These are phyloP conservation scores for Trametes sp. DNA, from an alignment of 1,284 basidiomycete genomes.

Conservation along the genomic window DNA sequence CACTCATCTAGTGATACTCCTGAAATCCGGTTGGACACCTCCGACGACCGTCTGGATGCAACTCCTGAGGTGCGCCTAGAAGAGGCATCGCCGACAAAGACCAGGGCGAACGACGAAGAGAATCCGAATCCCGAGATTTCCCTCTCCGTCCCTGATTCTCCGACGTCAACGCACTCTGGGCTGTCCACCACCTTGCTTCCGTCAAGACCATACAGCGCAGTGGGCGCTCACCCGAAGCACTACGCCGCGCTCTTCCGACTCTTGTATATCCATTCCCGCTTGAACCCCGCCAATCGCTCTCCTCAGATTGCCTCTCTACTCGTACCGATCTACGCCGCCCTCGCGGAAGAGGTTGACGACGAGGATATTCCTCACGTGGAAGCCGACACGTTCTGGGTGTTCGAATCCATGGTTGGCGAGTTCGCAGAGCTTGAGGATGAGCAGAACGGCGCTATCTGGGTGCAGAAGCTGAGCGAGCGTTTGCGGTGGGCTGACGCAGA, in stretches of 20 bases:
- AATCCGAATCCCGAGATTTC: slow-evolving; percentile 41
- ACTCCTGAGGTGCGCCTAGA: slow-evolving; percentile 34
- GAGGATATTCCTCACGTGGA: slow-evolving; percentile 72
- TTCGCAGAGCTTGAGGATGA: slow-evolving; percentile 75
- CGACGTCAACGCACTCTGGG: slow-evolving; percentile 39
- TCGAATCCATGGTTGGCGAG: slow-evolving; percentile 76
- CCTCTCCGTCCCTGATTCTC: slow-evolving; percentile 41
- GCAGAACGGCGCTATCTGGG: slow-evolving; percentile 67
- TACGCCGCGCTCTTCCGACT: slow-evolving; percentile 72
- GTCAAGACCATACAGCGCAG: slow-evolving; percentile 53
- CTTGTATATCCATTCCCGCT: slow-evolving; percentile 72
- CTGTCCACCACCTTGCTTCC: slow-evolving; percentile 58
- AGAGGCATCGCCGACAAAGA: slow-evolving; percentile 26
- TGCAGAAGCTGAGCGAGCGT: slow-evolving; percentile 66
- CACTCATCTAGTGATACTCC: slow-evolving; percentile 48
- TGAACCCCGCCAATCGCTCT: slow-evolving; percentile 76
- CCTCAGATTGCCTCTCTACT: slow-evolving; percentile 73
- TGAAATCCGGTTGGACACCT: slow-evolving; percentile 50
- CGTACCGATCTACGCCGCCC: slow-evolving; percentile 69
- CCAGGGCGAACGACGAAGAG: slow-evolving; percentile 16
- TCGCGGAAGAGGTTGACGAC: slow-evolving; percentile 66
- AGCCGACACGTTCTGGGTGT: slow-evolving; percentile 83
- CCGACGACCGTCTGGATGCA: slow-evolving; percentile 55
- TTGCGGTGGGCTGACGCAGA: slow-evolving; percentile 73
- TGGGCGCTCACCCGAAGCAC: slow-evolving; percentile 64